Evolutionary conservation across 371 early-diverging fungal species (phyloP), one percentile per base, ranked within the genome.

Genomic region (Phascolomyces articulosus): DNA sequence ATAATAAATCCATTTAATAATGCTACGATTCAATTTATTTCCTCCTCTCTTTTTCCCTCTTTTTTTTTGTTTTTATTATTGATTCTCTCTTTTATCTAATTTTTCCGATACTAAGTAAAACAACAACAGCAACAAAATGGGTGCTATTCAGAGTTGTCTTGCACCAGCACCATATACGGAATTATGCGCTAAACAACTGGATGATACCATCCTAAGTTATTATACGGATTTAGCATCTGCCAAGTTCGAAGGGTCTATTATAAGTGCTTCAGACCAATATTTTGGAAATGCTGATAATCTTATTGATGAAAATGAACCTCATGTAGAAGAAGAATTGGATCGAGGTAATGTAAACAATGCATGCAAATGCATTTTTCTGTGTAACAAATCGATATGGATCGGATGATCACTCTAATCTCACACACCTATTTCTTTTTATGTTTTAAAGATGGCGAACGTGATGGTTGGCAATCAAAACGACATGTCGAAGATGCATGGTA

Each of bases 281-380:
- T 95, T 91, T 76, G 91, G 90, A 2, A 84, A 83, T 4, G 91
- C 92, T 18, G 79, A 79, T 28, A 90, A 90, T 69, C 75, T 95
- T 40, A 72, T 96, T 58, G 84, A 83, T 49, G 80, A 84, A 23
- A 48, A 70, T 4, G 72, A 78, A 13, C 84, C 91, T 26, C 53
- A 51, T 6, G 31, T 31, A 59, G 40, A 18, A 23, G 57, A 51
- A 21, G 40, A 58, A 7, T 44, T 56, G 28, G 53, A 66, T 21
- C 34, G 64, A 63, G 68, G 58, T 64, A 34, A 63, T 49, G 23
- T 24, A 4, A 28, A 57, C 18, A n/a, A 4, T 6, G 15, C 16
- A 55, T n/a, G n/a, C n/a, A n/a, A n/a, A n/a, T n/a, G n/a, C n/a
- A n/a, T n/a, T n/a, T n/a, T n/a, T n/a, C n/a, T n/a, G n/a, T n/a